Base-by-base conservation (phyloP, 306 rosid genomes). In the Cucurbita argyrosperma region DNA sequence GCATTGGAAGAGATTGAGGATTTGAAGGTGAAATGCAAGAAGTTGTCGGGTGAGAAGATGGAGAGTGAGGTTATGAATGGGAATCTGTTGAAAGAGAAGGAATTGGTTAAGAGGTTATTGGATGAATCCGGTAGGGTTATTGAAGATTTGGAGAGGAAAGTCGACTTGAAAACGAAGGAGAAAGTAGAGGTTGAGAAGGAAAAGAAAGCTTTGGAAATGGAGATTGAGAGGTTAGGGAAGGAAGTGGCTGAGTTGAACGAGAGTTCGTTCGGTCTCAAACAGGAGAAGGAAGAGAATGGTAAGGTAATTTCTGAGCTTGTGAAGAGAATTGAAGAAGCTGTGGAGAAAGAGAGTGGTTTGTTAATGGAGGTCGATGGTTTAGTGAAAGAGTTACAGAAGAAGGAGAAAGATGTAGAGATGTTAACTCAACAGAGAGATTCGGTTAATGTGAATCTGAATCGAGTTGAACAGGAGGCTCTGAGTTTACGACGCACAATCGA, bases 101-200 rank as follows among this genome's bases (percentile, higher is more conserved):
- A 81, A 52, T 74, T 75, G 42, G 80, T 76, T 12, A 38, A 69
- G 87, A 84, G 46, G 78, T 76, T 80, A 8, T 76, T 68, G 35
- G 76, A 12, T 1, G 89, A 82, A 50, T 79, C 77, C 0, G 78
- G 51, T 30, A 15, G 16, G 53, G 71, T 76, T 8, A 57, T 83
- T 47, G 86, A 52, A 13, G 79, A 58, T 30, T 78, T 88, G 83
- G 84, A 58, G 82, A 82, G 63, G 13, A 79, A 82, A 78, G 71
- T 83, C 75, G 81, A 72, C 1, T 47, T 5, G 64, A 67, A 71
- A 64, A 60, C 1, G 30, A 89, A 74, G 72, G 92, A 79, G 76
- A 93, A 80, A 74, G 18, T 57, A 13, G 88, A 77, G 80, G 15
- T 56, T 71, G 80, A 78, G 62, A 74, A 9, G 78, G 60, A 71